Conservation (phyloP, 768 basidiomycete species). For the Asterophora parasitica region DNA sequence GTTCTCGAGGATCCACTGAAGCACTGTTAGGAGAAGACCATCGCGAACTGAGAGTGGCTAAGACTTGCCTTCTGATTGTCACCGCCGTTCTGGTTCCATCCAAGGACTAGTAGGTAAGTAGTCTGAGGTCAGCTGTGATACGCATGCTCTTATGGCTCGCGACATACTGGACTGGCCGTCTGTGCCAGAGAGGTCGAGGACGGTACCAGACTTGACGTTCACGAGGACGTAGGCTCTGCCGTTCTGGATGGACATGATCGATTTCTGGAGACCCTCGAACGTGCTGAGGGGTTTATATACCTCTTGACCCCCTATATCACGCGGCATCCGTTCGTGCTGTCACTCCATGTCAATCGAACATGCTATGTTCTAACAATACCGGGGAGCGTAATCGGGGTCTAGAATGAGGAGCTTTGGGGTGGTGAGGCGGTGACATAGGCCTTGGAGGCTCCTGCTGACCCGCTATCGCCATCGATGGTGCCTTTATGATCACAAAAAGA, state of each 20-base stretch:
- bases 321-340: background rate
- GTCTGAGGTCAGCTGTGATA: background rate
- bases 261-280: background rate
- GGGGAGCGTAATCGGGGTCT: background rate
- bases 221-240: slow-evolving; percentile 14
- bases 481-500: slow-evolving; percentile 4
- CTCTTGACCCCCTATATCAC: background rate
- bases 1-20: slow-evolving; percentile 18
- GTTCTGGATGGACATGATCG: slow-evolving; percentile 15
- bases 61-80: slow-evolving; percentile 40
- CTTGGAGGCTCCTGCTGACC: background rate
- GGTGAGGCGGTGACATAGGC: no score
- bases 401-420: background rate
- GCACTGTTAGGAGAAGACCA: background rate
- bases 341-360: background rate
- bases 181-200: slow-evolving; percentile 44
- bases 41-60: background rate
- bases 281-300: slow-evolving; percentile 1
- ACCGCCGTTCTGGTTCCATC: slow-evolving; percentile 32
- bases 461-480: slow-evolving; percentile 15
- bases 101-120: slow-evolving; percentile 30
- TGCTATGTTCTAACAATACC: background rate
- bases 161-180: slow-evolving; percentile 34
- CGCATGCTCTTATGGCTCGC: background rate
- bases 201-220: slow-evolving; percentile 33